These are phyloP conservation scores for Silene noctiflora DNA, from an alignment of 179 eudicot genomes.

Conservation along the genomic window DNA sequence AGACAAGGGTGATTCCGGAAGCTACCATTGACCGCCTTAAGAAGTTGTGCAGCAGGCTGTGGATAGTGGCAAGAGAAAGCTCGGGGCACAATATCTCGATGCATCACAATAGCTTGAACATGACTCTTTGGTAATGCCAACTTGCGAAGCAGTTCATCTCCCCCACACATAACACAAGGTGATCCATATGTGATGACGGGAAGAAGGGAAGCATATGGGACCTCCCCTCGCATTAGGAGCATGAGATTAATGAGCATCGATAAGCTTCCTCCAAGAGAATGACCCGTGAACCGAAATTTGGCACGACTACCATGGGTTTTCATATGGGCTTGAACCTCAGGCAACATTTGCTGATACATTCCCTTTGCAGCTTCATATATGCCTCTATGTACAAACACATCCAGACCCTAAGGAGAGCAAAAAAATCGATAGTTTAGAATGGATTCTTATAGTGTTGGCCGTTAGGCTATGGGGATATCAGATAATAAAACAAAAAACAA, in stretches of 20 bases:
- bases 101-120: conserved; percentile 82
- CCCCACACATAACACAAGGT: conserved; percentile 91
- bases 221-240: conserved; percentile 83
- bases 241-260: conserved; percentile 80
- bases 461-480: no score
- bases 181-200: conserved; percentile 91
- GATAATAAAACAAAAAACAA: no score
- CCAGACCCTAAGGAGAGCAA: conserved; percentile 56
- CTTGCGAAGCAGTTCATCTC: conserved; percentile 61
- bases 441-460: neutral
- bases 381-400: conserved; percentile 85
- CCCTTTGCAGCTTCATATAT: conserved; percentile 98
- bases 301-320: conserved; percentile 65
- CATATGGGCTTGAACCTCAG: conserved; percentile 68
- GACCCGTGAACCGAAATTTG: conserved; percentile 87
- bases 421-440: neutral
- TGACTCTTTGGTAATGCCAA: conserved; percentile 76
- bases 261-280: conserved; percentile 95
- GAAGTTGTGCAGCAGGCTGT: conserved; percentile 79
- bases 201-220: conserved; percentile 69
- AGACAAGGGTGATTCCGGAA: conserved; percentile 88
- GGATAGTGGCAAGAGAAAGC: conserved; percentile 96
- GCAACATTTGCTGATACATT: conserved; percentile 88
- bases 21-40: conserved; percentile 85
- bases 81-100: conserved; percentile 92